Evolutionary conservation across 148 eudicot genomes (phyloP).

Genomic region (Rhododendron ferrugineum): DNA sequence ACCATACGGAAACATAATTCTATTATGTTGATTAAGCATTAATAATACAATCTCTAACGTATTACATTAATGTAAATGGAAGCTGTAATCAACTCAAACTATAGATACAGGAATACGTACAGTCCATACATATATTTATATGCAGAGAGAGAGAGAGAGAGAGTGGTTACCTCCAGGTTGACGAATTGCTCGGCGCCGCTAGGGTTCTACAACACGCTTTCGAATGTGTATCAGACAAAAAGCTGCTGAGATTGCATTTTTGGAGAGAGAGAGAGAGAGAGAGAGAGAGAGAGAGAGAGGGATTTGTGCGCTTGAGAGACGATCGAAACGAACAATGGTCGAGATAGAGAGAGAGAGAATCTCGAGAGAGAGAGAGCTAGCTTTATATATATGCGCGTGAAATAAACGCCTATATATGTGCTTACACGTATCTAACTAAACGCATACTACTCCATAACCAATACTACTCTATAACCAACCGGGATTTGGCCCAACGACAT

Average conservation of each 20-base stretch:
- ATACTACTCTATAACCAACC: too few species aligned
- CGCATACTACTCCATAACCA: too few species aligned
- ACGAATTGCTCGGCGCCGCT: background rate
- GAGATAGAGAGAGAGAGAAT: background rate
- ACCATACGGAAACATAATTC: background rate
- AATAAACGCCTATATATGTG: background rate
- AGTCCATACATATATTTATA: too few species aligned
- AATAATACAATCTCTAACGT: background rate
- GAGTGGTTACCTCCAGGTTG: conserved; percentile 1
- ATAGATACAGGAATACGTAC: background rate
- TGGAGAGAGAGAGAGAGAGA: background rate
- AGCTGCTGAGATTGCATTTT: background rate
- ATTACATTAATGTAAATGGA: background rate
- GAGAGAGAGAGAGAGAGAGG: background rate
- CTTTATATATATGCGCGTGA: background rate
- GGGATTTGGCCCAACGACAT: too few species aligned
- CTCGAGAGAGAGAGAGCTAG: background rate
- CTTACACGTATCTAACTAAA: too few species aligned
- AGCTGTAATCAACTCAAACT: background rate
- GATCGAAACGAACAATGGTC: background rate
- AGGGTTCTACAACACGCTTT: background rate
- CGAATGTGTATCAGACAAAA: background rate
- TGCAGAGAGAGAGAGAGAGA: background rate
- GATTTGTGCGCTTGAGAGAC: background rate
- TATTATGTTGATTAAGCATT: background rate